These are phyloP conservation scores for Prunus campanulata DNA, from an alignment of 306 rosid species.

Conservation along the genomic window DNA sequence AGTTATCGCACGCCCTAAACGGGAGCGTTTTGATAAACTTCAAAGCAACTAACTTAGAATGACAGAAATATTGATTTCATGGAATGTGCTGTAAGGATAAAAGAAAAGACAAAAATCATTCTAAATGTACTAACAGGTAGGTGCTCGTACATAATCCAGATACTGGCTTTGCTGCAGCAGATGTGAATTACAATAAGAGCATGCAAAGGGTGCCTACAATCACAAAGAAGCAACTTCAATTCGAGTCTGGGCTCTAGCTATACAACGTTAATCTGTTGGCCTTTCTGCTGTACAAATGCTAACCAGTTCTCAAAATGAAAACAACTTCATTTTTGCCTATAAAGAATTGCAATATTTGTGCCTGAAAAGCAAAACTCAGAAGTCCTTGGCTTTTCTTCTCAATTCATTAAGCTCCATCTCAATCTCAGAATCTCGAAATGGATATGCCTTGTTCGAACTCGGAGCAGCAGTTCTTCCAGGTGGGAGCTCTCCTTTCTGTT, in stretches of 20 bases:
- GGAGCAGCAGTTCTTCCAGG: conserved; percentile 66
- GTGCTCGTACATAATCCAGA: conserved; percentile 16
- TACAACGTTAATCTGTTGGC: conserved; percentile 33
- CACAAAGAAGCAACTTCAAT: background rate
- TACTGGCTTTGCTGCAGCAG: conserved; percentile 4
- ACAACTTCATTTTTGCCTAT: conserved; percentile 10
- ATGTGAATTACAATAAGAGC: background rate
- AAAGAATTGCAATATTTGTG: conserved; percentile 7
- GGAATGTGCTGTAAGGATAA: background rate
- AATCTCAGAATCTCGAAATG: conserved; percentile 75
- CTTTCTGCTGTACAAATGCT: conserved; percentile 29
- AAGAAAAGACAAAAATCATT: conserved; percentile 1
- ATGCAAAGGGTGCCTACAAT: background rate
- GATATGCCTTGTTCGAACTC: conserved; percentile 40
- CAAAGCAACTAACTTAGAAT: too few species aligned
- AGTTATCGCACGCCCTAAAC: too few species aligned
- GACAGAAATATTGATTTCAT: background rate
- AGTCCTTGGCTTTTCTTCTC: conserved; percentile 72
- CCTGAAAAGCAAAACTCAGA: conserved; percentile 13
- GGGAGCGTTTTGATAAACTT: too few species aligned
- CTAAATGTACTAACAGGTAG: background rate
- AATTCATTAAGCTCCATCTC: conserved; percentile 78
- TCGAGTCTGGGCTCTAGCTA: conserved; percentile 33
- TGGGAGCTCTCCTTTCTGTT: conserved; percentile 93
- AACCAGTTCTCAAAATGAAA: conserved; percentile 17